Conservation (phyloP, 768 basidiomycete species). For the Russula earlei region DNA sequence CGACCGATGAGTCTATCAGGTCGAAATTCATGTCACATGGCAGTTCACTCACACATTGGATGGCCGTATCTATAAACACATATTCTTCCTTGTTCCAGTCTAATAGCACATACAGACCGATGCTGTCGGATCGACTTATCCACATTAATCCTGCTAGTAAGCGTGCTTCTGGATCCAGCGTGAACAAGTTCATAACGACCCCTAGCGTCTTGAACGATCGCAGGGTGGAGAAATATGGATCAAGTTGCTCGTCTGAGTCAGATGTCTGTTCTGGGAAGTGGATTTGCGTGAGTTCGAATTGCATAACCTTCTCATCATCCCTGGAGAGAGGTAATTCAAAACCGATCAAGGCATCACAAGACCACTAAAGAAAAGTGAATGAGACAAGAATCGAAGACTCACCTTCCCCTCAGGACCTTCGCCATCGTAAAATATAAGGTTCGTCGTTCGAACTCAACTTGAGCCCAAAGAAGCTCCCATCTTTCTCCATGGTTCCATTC, state of each 20-base stretch:
- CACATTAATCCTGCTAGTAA: constrained; percentile 64
- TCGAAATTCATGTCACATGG: constrained; percentile 1
- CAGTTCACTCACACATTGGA: constrained; percentile 53
- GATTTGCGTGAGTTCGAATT: constrained; percentile 62
- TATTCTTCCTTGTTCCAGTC: constrained; percentile 62
- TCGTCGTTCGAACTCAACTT: constrained; percentile 63
- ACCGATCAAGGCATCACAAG: too few species aligned
- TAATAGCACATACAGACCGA: constrained; percentile 52
- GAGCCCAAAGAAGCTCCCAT: constrained; percentile 72
- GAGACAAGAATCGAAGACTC: not conserved
- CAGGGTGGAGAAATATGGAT: constrained; percentile 48
- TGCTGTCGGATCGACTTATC: constrained; percentile 43
- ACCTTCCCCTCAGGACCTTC: constrained; percentile 14
- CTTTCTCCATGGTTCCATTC: constrained; percentile 54
- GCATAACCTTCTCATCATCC: constrained; percentile 51
- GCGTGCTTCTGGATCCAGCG: constrained; percentile 53
- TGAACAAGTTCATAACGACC: constrained; percentile 69
- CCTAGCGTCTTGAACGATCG: constrained; percentile 55
- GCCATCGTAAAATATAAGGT: constrained; percentile 73
- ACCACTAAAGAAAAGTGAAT: not conserved
- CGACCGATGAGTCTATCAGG: not conserved
- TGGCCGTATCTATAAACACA: constrained; percentile 64
- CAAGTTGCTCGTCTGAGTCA: not conserved
- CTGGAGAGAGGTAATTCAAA: constrained; percentile 11
- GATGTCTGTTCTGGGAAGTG: constrained; percentile 38